These are phyloP conservation scores for Colletotrichum sp. DNA, from an alignment of 2,329 filamentous ascomycete species.

Conservation along the genomic window DNA sequence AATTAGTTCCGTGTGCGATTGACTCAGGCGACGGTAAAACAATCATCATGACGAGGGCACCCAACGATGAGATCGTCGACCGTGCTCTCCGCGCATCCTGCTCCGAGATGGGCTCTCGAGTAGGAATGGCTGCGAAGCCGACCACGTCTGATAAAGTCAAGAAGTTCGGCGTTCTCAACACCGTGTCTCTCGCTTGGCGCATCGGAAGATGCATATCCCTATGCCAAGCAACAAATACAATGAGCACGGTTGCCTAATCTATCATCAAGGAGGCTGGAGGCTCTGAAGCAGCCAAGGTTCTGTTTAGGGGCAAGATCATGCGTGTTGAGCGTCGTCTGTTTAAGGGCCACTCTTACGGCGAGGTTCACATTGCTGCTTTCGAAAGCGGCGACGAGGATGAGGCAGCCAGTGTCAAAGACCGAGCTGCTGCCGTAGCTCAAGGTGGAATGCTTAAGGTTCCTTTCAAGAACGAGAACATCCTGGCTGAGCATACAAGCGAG, in stretches of 20 bases:
- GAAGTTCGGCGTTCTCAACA: slow-evolving; percentile 16
- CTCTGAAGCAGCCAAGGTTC: slow-evolving; percentile 52
- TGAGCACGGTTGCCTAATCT: slow-evolving; percentile 59
- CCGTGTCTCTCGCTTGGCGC: slow-evolving; percentile 15
- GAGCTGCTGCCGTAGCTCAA: neutral
- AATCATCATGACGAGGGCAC: slow-evolving; percentile 46
- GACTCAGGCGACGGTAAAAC: slow-evolving; percentile 49
- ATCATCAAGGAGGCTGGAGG: slow-evolving; percentile 66
- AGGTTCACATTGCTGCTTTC: slow-evolving; percentile 34
- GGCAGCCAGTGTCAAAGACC: neutral
- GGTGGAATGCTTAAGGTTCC: slow-evolving; percentile 28
- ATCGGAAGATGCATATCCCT: slow-evolving; percentile 6
- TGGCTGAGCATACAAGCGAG: slow-evolving; percentile 44
- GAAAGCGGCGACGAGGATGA: slow-evolving; percentile 25
- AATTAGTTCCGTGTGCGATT: slow-evolving; percentile 47
- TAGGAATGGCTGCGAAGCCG: slow-evolving; percentile 17
- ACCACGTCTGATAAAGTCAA: slow-evolving; percentile 24
- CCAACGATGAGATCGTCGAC: slow-evolving; percentile 30
- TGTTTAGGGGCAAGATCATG: slow-evolving; percentile 69
- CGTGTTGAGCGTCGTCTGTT: slow-evolving; percentile 52
- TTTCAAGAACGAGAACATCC: slow-evolving; percentile 53
- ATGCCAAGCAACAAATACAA: slow-evolving; percentile 39
- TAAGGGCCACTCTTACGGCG: slow-evolving; percentile 54
- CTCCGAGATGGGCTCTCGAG: slow-evolving; percentile 37
- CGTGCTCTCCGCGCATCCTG: slow-evolving; percentile 42